These are phyloP conservation scores for Aspergillus indologenus DNA, from an alignment of 495 filamentous ascomycete species.

Conservation along the genomic window DNA sequence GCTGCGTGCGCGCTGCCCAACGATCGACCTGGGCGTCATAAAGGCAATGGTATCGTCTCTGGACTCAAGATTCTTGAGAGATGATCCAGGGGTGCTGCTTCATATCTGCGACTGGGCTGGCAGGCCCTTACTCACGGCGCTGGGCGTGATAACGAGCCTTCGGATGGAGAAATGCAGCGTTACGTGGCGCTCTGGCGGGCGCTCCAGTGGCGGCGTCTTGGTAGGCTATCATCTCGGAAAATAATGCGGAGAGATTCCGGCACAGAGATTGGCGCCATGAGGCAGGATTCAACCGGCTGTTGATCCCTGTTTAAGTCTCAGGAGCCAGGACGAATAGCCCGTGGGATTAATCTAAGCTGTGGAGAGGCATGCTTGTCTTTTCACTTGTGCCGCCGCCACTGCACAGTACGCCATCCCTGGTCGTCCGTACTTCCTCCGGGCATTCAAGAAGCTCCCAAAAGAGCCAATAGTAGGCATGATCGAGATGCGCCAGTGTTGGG, in stretches of 20 bases:
- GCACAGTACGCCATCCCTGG: neutral
- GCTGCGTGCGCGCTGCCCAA: neutral
- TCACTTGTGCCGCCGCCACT: neutral
- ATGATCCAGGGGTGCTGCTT: neutral
- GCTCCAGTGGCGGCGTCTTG: slow-evolving; percentile 19
- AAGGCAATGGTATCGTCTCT: neutral
- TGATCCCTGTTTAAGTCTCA: neutral
- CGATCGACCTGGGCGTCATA: neutral
- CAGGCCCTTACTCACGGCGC: neutral
- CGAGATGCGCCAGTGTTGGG: slow-evolving; percentile 1
- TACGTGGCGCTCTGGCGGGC: slow-evolving; percentile 18
- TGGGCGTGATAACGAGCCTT: neutral
- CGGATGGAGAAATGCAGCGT: neutral
- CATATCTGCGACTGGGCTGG: neutral
- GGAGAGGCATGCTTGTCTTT: neutral
- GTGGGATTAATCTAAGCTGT: neutral
- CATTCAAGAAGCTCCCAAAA: neutral
- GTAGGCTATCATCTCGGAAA: slow-evolving; percentile 9
- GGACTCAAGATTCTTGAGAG: neutral
- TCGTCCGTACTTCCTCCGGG: neutral
- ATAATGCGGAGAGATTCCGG: slow-evolving; percentile 18
- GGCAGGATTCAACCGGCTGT: neutral
- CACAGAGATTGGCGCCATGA: slow-evolving; percentile 1
- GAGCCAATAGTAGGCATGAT: neutral
- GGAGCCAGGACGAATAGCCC: neutral